Conservation (phyloP, 352 stramenopile genomes). For the Pythium volutum region DNA sequence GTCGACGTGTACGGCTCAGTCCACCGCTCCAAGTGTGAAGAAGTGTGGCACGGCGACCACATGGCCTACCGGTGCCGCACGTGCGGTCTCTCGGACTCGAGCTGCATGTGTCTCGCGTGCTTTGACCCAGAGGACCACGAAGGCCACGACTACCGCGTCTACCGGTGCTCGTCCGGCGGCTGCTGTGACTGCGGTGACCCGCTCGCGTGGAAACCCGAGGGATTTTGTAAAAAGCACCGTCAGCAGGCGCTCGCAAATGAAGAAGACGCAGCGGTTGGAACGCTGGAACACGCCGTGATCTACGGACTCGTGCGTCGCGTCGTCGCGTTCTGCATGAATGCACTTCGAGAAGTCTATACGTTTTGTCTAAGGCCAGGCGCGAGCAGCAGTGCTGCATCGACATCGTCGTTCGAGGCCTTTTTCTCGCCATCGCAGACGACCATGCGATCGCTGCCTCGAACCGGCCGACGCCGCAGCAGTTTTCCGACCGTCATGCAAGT, state of each 20-base stretch:
- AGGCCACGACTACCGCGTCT: constrained; percentile 80
- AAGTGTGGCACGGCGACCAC: constrained; percentile 86
- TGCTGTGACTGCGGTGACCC: constrained; percentile 84
- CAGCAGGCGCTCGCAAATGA: constrained; percentile 2
- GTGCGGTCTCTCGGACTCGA: constrained; percentile 82
- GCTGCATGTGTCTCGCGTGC: constrained; percentile 81
- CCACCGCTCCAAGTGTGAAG: constrained; percentile 75
- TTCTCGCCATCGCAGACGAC: constrained; percentile 5
- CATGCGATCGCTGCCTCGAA: constrained; percentile 40
- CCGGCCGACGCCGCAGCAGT: constrained; percentile 33
- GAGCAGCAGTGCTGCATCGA: neutral
- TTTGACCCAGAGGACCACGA: constrained; percentile 80
- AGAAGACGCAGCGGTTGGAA: constrained; percentile 24
- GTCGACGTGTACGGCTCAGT: constrained; percentile 55
- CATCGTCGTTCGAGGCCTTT: constrained; percentile 33
- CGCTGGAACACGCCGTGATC: constrained; percentile 39
- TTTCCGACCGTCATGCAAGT: constrained; percentile 49
- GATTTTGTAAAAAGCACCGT: constrained; percentile 76
- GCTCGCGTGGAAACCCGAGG: constrained; percentile 68
- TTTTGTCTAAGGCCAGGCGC: constrained; percentile 39
- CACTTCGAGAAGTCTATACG: constrained; percentile 52
- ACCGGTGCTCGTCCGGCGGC: constrained; percentile 73
- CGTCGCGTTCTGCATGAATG: constrained; percentile 58
- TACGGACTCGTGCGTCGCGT: constrained; percentile 38
- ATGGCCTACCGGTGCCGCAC: constrained; percentile 84